phyloP scores from a whole-genome alignment of 202 grass and related monocot species.

The Schoenoplectus triqueter region DNA sequence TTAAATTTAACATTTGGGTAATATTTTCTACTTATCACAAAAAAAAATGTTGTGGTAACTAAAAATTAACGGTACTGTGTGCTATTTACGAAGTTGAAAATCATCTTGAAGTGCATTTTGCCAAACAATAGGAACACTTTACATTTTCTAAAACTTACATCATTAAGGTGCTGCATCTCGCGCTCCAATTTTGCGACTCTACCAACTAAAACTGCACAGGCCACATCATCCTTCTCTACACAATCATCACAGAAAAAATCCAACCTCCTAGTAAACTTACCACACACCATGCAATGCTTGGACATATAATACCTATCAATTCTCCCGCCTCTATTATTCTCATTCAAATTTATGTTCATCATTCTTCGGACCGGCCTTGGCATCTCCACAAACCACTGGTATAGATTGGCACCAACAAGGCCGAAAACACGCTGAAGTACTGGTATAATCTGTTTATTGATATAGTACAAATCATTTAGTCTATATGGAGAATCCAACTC shows the following conservation, averaged over 20 bases:
- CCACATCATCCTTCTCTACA: conserved; percentile 63
- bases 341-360: conserved; percentile 39
- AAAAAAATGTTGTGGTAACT: neutral
- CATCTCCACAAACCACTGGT: conserved; percentile 82
- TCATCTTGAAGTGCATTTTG: neutral
- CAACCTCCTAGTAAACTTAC: conserved; percentile 61
- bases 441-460: conserved; percentile 93
- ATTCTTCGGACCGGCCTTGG: conserved; percentile 48
- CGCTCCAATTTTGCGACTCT: conserved; percentile 78
- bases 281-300: conserved; percentile 77
- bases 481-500: conserved; percentile 69
- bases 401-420: conserved; percentile 74
- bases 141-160: conserved; percentile 57
- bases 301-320: conserved; percentile 91
- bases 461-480: conserved; percentile 89
- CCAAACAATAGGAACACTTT: neutral
- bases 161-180: conserved; percentile 80
- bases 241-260: conserved; percentile 68
- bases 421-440: conserved; percentile 84
- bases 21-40: neutral
- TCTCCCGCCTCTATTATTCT: conserved; percentile 58
- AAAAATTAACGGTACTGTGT: neutral
- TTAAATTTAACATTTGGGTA: neutral
- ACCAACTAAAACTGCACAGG: conserved; percentile 57
- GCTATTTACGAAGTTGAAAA: neutral